Evolutionary conservation across 768 basidiomycete genomes (phyloP).

Genomic region (Rhizopogon vinicolor): DNA sequence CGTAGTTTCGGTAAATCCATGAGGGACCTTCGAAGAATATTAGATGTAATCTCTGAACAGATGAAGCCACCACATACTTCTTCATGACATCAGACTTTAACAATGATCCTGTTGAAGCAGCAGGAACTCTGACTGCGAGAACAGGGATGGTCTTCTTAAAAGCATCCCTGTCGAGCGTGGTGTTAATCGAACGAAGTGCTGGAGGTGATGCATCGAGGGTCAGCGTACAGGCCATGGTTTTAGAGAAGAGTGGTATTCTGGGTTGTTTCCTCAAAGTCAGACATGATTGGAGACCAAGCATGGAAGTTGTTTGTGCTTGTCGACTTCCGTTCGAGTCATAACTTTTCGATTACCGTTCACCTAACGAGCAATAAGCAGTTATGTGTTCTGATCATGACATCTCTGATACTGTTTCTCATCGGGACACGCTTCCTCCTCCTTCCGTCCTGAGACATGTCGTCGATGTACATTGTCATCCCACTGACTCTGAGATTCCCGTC

Average conservation of each 20-base stretch:
- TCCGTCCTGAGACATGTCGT: constrained; percentile 62
- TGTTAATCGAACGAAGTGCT: constrained; percentile 43
- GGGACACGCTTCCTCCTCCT: constrained; percentile 18
- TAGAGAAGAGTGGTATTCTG: constrained; percentile 2
- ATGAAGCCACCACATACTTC: constrained; percentile 39
- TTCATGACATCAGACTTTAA: constrained; percentile 55
- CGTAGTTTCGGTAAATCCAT: constrained; percentile 68
- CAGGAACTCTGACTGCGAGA: constrained; percentile 61
- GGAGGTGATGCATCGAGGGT: constrained; percentile 41
- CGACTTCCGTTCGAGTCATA: neutral
- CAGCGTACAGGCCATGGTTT: constrained; percentile 33
- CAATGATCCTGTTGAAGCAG: constrained; percentile 48
- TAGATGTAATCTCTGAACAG: constrained; percentile 7
- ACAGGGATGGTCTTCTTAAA: constrained; percentile 67
- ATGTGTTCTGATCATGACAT: neutral
- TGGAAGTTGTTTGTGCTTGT: constrained; percentile 4
- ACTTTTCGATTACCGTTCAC: neutral
- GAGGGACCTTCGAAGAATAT: constrained; percentile 41
- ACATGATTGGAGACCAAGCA: constrained; percentile 6
- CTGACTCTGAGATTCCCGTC: constrained; percentile 55
- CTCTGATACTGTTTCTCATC: constrained; percentile 1
- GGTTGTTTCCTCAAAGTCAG: neutral
- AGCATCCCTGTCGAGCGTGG: constrained; percentile 52
- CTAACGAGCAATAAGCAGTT: neutral
- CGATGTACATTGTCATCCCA: constrained; percentile 93